Conservation (phyloP, 192 early-diverging fungal species). For the Entomortierella lignicola region DNA sequence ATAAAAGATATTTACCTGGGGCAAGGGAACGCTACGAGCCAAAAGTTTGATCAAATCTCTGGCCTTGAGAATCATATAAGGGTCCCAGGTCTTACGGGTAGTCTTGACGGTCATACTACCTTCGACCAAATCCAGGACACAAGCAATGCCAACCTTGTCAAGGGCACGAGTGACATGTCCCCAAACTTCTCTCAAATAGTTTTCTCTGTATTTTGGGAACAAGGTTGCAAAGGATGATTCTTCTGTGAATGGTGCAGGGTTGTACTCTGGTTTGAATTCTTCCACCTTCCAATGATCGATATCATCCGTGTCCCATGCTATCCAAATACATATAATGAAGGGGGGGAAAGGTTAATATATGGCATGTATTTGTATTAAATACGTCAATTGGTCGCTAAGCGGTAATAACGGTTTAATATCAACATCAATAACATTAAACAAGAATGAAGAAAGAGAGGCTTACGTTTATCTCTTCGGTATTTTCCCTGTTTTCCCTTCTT, state of each 20-base stretch:
- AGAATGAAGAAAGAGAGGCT: background rate
- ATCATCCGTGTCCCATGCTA: constrained; percentile 91
- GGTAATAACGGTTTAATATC: background rate
- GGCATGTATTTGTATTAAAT: too few species aligned
- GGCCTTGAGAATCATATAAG: constrained; percentile 93
- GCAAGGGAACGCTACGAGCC: constrained; percentile 92
- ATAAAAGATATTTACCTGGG: constrained; percentile 69
- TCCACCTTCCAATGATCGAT: constrained; percentile 96
- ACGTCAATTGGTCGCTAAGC: background rate
- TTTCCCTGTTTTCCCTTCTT: constrained; percentile 60
- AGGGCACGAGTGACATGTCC: constrained; percentile 85
- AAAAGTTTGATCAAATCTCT: constrained; percentile 96
- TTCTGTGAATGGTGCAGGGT: constrained; percentile 80
- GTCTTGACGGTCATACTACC: constrained; percentile 99
- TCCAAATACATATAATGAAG: background rate
- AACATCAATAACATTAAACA: background rate
- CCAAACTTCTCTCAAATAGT: constrained; percentile 93
- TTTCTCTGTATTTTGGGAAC: constrained; percentile 98
- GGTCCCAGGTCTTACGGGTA: constrained; percentile 95
- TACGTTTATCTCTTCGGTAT: constrained; percentile 67
- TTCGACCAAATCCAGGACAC: constrained; percentile 94
- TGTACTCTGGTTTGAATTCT: constrained; percentile 82
- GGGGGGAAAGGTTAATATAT: background rate
- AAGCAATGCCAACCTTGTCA: constrained; percentile 85
- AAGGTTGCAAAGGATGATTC: constrained; percentile 97